These are phyloP conservation scores for Suillus tomentosus DNA, from an alignment of 768 basidiomycete species.

Conservation along the genomic window DNA sequence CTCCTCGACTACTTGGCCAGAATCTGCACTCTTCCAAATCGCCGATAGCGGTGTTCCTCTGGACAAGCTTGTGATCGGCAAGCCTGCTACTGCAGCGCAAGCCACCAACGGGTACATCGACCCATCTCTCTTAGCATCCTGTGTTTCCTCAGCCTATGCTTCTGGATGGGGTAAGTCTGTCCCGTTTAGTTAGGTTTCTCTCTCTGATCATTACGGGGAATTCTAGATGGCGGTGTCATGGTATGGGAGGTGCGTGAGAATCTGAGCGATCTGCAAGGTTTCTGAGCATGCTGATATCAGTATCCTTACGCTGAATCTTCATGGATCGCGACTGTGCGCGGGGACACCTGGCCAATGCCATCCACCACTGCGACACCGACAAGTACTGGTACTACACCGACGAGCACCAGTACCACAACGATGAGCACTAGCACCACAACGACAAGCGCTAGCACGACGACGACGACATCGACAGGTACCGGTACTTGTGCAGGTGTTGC, in stretches of 20 bases:
- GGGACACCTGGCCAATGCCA: constrained; percentile 35
- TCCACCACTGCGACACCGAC: constrained; percentile 15
- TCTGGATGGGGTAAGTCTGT: constrained; percentile 65
- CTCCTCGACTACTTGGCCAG: constrained; percentile 63
- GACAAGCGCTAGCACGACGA: constrained; percentile 10
- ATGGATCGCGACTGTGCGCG: constrained; percentile 43
- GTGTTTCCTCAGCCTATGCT: constrained; percentile 59
- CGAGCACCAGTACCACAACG: constrained; percentile 22
- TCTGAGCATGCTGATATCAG: constrained; percentile 20
- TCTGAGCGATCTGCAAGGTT: not conserved
- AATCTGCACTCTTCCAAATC: constrained; percentile 59
- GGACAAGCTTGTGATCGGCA: constrained; percentile 58
- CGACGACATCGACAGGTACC: constrained; percentile 22
- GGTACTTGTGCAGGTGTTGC: constrained; percentile 41
- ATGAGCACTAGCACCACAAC: too few species aligned
- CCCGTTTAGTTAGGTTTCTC: not conserved
- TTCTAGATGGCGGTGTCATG: constrained; percentile 40
- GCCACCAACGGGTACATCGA: constrained; percentile 60
- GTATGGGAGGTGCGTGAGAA: constrained; percentile 39
- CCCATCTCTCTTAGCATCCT: constrained; percentile 55
- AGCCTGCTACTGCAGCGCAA: constrained; percentile 45
- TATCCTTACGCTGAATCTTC: constrained; percentile 39
- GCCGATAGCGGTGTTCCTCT: constrained; percentile 45
- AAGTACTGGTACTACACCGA: constrained; percentile 11
- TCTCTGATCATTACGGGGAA: constrained; percentile 9